Conservation (phyloP, 805 yeast species). For the Teunomyces tritomae region DNA sequence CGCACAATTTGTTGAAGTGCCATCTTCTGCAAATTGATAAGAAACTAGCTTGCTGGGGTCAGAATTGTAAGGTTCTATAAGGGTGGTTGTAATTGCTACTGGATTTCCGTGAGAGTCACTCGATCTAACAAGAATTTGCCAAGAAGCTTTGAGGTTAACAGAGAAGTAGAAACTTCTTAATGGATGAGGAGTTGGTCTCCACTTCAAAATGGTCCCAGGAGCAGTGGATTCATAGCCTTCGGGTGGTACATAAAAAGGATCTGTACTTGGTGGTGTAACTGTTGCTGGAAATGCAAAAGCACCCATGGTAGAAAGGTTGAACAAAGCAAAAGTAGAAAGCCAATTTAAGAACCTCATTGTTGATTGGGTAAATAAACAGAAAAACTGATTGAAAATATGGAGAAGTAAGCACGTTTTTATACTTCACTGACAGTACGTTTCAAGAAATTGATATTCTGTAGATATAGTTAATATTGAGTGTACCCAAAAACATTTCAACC, state of each 20-base stretch:
- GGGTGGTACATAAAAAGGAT: constrained; percentile 24
- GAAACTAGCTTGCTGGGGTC: constrained; percentile 19
- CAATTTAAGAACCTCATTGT: background rate
- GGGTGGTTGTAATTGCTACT: constrained; percentile 19
- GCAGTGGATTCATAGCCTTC: constrained; percentile 16
- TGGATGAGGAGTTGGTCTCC: constrained; percentile 17
- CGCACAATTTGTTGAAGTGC: constrained; percentile 18
- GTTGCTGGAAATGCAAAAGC: background rate
- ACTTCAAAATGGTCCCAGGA: constrained; percentile 24
- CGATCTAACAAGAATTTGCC: constrained; percentile 23
- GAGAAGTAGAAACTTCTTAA: constrained; percentile 18
- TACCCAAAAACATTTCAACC: too few relatives aligned
- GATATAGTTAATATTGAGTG: too few relatives aligned
- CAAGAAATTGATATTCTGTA: too few relatives aligned
- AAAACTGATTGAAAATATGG: background rate
- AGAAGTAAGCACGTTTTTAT: background rate
- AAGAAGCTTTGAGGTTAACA: constrained; percentile 14
- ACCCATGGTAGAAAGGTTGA: background rate
- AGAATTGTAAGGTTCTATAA: constrained; percentile 21
- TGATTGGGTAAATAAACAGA: background rate
- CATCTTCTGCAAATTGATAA: constrained; percentile 20
- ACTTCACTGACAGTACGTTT: background rate
- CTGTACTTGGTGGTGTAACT: constrained; percentile 10
- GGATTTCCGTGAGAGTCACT: constrained; percentile 18
- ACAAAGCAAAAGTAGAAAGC: background rate